A percentile compares a stretch with the other conserved stretches of the same genome.
These are phyloP conservation scores for Sporothrix inflata DNA, from an alignment of 2,329 filamentous ascomycete genomes.

Conservation along the genomic window DNA sequence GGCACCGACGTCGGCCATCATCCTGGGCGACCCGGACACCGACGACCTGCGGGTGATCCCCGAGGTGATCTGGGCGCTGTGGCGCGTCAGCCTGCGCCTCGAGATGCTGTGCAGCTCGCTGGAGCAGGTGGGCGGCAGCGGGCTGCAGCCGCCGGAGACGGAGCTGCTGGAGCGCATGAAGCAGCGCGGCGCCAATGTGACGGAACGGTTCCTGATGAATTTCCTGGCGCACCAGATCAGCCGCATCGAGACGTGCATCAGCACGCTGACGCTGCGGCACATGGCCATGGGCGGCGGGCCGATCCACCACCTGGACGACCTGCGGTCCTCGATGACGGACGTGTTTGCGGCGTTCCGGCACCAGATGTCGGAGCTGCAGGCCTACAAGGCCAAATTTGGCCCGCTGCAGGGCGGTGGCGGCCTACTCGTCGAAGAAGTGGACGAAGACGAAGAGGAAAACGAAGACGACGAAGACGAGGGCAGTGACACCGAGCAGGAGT, in stretches of 20 bases:
- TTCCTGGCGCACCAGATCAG: conserved; percentile 95
- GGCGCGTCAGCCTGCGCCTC: conserved; percentile 83
- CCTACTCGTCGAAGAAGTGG: conserved; percentile 13
- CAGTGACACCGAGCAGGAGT: conserved; percentile 45
- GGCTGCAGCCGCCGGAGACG: conserved; percentile 78
- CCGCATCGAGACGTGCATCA: conserved; percentile 89
- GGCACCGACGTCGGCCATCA: conserved; percentile 16
- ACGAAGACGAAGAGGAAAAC: conserved; percentile 10
- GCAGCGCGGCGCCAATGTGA: conserved; percentile 76
- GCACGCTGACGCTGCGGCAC: conserved; percentile 77
- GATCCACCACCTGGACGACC: conserved; percentile 67
- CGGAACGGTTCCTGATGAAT: conserved; percentile 83
- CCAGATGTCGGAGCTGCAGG: conserved; percentile 66
- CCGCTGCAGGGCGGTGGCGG: conserved; percentile 39
- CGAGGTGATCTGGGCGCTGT: conserved; percentile 84
- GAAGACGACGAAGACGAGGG: conserved; percentile 35
- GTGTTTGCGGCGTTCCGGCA: conserved; percentile 65
- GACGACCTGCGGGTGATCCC: conserved; percentile 41
- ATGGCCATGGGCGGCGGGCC: conserved; percentile 70
- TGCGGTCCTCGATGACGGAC: conserved; percentile 76
- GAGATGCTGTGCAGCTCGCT: conserved; percentile 91
- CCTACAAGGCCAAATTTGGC: conserved; percentile 60
- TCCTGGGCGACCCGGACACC: conserved; percentile 20
- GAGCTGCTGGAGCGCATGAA: conserved; percentile 74
- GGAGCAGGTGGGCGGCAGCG: conserved; percentile 67